Base-by-base conservation (phyloP, 2,329 filamentous ascomycete species). In the Cladorrhinum sp. region DNA sequence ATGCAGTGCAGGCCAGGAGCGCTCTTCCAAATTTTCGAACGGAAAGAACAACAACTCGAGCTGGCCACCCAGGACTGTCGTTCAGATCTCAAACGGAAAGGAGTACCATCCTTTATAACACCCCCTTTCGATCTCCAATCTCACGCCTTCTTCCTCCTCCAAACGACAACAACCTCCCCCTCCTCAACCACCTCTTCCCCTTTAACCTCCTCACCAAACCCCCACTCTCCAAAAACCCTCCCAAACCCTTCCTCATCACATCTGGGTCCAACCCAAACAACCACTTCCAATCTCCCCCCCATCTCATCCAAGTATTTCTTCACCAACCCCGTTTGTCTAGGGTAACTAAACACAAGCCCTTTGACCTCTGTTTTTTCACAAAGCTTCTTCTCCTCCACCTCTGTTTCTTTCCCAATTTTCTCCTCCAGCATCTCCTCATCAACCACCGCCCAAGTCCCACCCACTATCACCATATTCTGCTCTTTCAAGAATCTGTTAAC, bases 251-350 rank as follows among this genome's bases (percentile, higher is more conserved):
- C 56, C 13, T 60, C 10, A 60, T 66, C 65, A 55, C 61, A 64
- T 50, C 48, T 53, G 3, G 65, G 65, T 22, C 65, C 65, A 52
- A 66, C 62, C 65, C 63, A 66, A 20, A 66, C 60, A 2, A 58
- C 65, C 9, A 65, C 60, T 24, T 32, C 18, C 3, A 50, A 5
- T 20, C 62, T 50, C 36, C 13, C n/a, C 18, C 12, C 29, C 27
- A 50, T 50, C 1, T 16, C 29, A 10, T 45, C 38, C 55, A 66
- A 41, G 60, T 66, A 66, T 27, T 22, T 29, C 41, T 18, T 25
- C 8, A 66, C 36, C 52, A 66, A 52, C 7, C 32, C 51, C 4
- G 25, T 16, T 49, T 62, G 53, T 29, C 65, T 36, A 16, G 63
- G 65, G 32, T 65, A 66, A 12, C 64, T 56, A 59, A 66, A 66